Base-by-base conservation (phyloP, 2,329 filamentous ascomycete genomes). In the Trichoderma koningii region DNA sequence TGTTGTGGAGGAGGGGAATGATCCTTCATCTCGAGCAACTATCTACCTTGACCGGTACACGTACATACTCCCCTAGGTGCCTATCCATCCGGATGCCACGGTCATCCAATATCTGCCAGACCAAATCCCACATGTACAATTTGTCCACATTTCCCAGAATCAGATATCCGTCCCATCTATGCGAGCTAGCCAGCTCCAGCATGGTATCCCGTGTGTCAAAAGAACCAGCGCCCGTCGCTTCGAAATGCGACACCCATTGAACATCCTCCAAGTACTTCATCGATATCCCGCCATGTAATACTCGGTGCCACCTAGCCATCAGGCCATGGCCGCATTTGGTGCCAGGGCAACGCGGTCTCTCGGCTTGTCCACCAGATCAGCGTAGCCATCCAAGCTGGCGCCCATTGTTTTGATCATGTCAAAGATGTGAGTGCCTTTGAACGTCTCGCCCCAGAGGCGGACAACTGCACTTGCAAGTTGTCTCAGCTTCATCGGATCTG, bases 391-490 rank as follows among this genome's bases (percentile, higher is more conserved):
- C 56, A 88, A 71, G 17, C 83, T 84, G 17, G 79, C 77, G 0
- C 84, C 85, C 78, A 88, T 85, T 3, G 84, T 81, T 70, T 82
- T 82, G 48, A 87, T 81, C 66, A 87, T 80, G 65, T 87, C 85
- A 69, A 87, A 87, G 7, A 87, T 83, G 69, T 87, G 85, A 12
- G 81, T 81, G 12, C 85, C 85, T 67, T 86, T 86, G 72, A 87
- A 87, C 1, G 84, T 83, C 71, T 87, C 85, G 0, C 85, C 84
- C 85, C 85, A 87, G 2, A 88, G 78, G 41, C 84, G 78, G 38
- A 87, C 81, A 28, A 88, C 85, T 0, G 85, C 85, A 15, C 80
- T 81, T 0, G 85, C 84, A 5, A 87, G 76, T 69, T 85, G 83
- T 17, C 83, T 79, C 55, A 87, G 73, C 70, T 83, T 84, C 19